Percentiles rank a stretch among this genome's conserved stretches.
Evolutionary conservation across 768 basidiomycete species (phyloP).

Genomic region (Kwoniella bestiolae): DNA sequence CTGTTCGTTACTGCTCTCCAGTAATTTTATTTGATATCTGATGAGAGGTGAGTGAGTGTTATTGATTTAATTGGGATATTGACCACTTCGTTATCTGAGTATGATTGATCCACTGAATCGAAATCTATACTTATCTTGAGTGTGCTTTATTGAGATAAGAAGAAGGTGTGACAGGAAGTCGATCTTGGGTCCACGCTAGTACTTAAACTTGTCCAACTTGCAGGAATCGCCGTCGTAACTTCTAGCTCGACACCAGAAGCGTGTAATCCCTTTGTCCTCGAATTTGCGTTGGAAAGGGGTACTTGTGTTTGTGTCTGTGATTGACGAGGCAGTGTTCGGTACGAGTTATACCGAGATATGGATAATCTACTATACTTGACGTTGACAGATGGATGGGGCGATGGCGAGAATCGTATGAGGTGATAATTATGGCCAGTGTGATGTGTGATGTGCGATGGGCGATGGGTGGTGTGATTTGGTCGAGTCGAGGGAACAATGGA

Average conservation of each 20-base stretch:
- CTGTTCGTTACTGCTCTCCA: not conserved
- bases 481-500: not conserved
- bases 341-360: not conserved
- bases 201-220: too few species aligned
- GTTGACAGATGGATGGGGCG: too few species aligned
- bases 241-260: too few species aligned
- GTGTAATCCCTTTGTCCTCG: constrained; percentile 14
- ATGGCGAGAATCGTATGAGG: not conserved
- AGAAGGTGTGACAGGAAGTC: not conserved
- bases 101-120: not conserved
- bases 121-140: too few species aligned
- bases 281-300: constrained; percentile 3
- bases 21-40: not conserved
- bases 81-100: too few species aligned
- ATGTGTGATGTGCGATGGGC: not conserved
- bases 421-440: too few species aligned
- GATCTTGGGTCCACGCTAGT: too few species aligned
- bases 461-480: not conserved
- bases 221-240: too few species aligned
- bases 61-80: too few species aligned
- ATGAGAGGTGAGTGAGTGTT: too few species aligned
- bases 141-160: not conserved
- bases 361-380: not conserved
- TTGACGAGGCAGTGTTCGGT: not conserved
- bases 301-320: not conserved